Base-by-base conservation (phyloP, 1,284 basidiomycete genomes). In the Sporisorium iseilematis-ciliati region DNA sequence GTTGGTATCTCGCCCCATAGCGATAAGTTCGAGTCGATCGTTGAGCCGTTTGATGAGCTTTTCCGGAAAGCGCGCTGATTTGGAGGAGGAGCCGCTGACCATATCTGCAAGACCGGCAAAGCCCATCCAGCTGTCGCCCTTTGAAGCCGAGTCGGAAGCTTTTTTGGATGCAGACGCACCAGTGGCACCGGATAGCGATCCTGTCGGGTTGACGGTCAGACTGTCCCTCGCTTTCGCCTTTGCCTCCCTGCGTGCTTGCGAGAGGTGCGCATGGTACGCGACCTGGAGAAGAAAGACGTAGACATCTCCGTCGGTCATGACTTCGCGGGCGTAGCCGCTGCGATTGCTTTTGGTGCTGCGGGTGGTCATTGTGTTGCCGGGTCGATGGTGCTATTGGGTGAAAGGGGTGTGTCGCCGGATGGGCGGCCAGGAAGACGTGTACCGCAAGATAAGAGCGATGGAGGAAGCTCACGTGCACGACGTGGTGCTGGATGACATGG, bases 261-360 rank as follows among this genome's bases (percentile, higher is more conserved):
- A 20, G 12, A 76, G 66, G 31, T 79, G 62, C 6, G 65, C 69
- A 54, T 79, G 71, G 40, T 78, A 81, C 31, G 82, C 80, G 4
- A 78, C 75, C 58, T 84, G 82, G 11, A 84, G 75, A 14, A 83
- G 66, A 42, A 78, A 84, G 38, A 82, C 80, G 49, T 84, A 84
- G 50, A 83, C 80, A 23, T 84, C 82, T 45, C 82, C 82, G 43
- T 84, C 82, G 7, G 82, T 80, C 64, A 84, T 77, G 45, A 56
- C 56, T 16, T 70, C 62, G 58, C 56, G 55, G 14, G 52, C 70
- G 25, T 65, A 62, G 29, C 53, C 65, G 58, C 70, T 72, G 20
- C 58, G 57, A 12, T 50, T 68, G 74, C 78, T 80, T 20, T 52
- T 65, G 7, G 75, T 77, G 57, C 79, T 80, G 49, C 77, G 65